Base-by-base conservation (phyloP, 2,329 filamentous ascomycete genomes). In the Pseudomassariella vexata region DNA sequence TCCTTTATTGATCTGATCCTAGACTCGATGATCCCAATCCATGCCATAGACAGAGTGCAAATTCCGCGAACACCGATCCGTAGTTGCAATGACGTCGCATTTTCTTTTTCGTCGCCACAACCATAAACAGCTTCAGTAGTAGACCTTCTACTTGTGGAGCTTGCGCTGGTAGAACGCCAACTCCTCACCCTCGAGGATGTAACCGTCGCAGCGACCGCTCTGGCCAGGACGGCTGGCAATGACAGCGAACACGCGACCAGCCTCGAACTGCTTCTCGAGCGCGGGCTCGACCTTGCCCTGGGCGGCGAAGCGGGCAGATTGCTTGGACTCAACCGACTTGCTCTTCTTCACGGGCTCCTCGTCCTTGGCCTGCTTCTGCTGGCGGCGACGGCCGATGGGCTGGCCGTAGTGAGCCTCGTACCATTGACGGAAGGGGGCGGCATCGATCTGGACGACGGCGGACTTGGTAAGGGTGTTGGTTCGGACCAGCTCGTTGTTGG, bases 401-500 rank as follows among this genome's bases (percentile, higher is more conserved):
- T 86, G 78, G 63, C 92, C 92, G 79, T 98, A 98, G 84, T 98
- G 92, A 54, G 92, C 87, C 82, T 98, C 92, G 74, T 94, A 98
- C 92, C 92, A 98, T 76, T 96, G 90, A 67, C 92, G 80, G 86
- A 98, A 98, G 53, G 92, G 92, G 47, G 92, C 87, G 57, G 94
- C 92, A 70, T 98, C 92, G 71, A 98, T 76, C 79, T 98, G 92
- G 66, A 98, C 86, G 61, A 98, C 86, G 73, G 92, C 92, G 63
- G 87, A 87, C 76, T 89, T 94, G 79, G 92, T 98, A 66, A 98
- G 80, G 75, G 92, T 96, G 84, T 98, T 98, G 71, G 92, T 98
- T 64, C 92, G 92, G 77, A 98, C 89, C 56, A 98, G 81, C 76
- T 98, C 92, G 87, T 98, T 98, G 89, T 98, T 98, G 67, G 90